Percentiles rank a stretch among this genome's conserved stretches.
Evolutionary conservation across 139 green algal genomes (phyloP).

Genomic region (Trebouxia sp.): DNA sequence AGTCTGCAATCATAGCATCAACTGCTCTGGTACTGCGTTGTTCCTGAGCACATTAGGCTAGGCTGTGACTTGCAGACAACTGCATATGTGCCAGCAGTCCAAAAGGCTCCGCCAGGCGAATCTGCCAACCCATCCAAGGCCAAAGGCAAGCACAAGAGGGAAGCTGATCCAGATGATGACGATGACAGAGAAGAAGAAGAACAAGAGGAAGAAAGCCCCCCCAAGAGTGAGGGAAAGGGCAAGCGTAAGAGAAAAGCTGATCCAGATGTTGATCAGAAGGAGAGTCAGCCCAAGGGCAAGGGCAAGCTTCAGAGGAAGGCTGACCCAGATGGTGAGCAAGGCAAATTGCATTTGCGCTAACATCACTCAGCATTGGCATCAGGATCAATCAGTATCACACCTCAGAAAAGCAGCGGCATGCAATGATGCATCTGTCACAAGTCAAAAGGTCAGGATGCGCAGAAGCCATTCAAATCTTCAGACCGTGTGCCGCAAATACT

Average conservation of each 20-base stretch:
- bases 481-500: too few relatives aligned
- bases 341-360: too few relatives aligned
- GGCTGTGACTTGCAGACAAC: slow-evolving; percentile 55
- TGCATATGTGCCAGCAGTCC: slow-evolving; percentile 76
- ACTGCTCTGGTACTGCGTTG: neutral
- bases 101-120: slow-evolving; percentile 40
- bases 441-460: too few relatives aligned
- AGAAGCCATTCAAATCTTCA: too few relatives aligned
- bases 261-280: too few relatives aligned
- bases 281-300: too few relatives aligned
- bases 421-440: too few relatives aligned
- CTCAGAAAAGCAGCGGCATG: too few relatives aligned
- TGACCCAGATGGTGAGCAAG: too few relatives aligned
- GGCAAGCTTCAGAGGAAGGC: too few relatives aligned
- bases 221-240: neutral
- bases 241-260: neutral
- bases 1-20: neutral
- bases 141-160: neutral
- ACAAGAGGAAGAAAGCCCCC: neutral
- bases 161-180: neutral
- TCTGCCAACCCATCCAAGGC: neutral
- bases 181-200: neutral
- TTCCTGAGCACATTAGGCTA: neutral
- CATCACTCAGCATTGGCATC: too few relatives aligned
- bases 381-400: too few relatives aligned